These are phyloP conservation scores for Xerocomus amazonicus DNA, from an alignment of 1,284 basidiomycete genomes.

Conservation along the genomic window DNA sequence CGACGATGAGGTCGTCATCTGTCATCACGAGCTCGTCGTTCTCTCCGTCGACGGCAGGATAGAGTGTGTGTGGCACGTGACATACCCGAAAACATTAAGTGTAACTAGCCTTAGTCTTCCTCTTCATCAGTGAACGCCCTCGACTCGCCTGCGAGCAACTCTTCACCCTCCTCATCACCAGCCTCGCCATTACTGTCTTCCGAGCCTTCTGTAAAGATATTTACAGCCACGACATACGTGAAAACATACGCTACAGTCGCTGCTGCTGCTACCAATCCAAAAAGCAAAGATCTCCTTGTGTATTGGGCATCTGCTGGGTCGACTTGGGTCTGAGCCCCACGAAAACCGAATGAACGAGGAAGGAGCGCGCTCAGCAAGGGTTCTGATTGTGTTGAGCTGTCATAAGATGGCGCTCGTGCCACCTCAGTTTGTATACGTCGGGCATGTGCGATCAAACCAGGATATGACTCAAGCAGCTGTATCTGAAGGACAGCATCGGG, in stretches of 20 bases:
- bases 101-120: conserved; percentile 7
- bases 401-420: conserved; percentile 22
- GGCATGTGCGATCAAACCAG: conserved; percentile 54
- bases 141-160: conserved; percentile 4
- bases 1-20: conserved; percentile 65
- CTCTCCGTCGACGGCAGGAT: not conserved
- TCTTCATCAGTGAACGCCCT: conserved; percentile 4
- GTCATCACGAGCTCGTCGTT: conserved; percentile 25
- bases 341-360: conserved; percentile 11
- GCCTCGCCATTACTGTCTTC: not conserved
- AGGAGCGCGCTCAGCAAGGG: conserved; percentile 23
- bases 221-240: not conserved
- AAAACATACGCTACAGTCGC: conserved; percentile 3
- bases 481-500: conserved; percentile 57
- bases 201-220: not conserved
- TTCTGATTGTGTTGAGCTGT: conserved; percentile 11
- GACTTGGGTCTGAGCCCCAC: not conserved
- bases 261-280: conserved; percentile 29
- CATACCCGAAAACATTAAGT: conserved; percentile 4
- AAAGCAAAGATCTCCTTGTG: conserved; percentile 35
- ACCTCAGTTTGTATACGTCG: conserved; percentile 42
- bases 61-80: conserved; percentile 15
- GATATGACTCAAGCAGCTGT: conserved; percentile 53
- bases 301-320: conserved; percentile 36
- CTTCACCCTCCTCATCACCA: conserved; percentile 12